Evolutionary conservation across 1,139 yeast genomes (phyloP), one percentile per base, ranked within the genome.

Genomic region (Blastobotrys proliferans): DNA sequence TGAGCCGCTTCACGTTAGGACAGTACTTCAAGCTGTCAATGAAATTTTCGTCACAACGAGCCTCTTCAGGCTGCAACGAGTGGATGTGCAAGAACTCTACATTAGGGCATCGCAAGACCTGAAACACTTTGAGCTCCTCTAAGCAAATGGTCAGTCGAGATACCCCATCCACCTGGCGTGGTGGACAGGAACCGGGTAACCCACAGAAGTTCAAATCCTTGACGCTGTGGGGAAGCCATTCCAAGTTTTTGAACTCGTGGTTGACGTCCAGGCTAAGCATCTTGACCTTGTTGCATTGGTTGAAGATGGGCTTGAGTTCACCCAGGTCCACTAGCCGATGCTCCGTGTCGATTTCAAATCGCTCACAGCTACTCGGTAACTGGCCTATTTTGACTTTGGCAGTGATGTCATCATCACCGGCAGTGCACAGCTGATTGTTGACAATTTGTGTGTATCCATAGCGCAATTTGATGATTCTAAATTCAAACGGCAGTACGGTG

Each of bases 261-360:
- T 41, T 41, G 13, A 41, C 44, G 18, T 41, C 44, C 29, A 41
- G 19, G 16, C 44, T 37, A 13, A 41, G 17, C 40, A 41, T 32
- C 17, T 36, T 41, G 16, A 41, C 38, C 13, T 32, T 24, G 14
- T 32, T 18, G 22, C 36, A 24, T 10, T 36, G 25, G 6, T 32
- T 14, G 24, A 41, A 41, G 27, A 37, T 32, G 6, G 35, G 33
- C 6, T 31, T 25, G 8, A 41, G 28, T 9, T 41, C 44, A 10
- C 44, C 44, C 14, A 41, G 25, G 21, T 41, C 44, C 21, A 41
- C 44, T 11, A 41, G 26, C 24, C 44, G 44, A 21, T 41, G 41
- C 20, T 41, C 44, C 1, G 44, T 41, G 25, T 41, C 44, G 10
- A 41, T 41, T 32, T 41, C 44, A 21, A 41, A 41, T 34, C 44